These are phyloP conservation scores for Adenanthera pavonina DNA, from an alignment of 306 rosid genomes.

Conservation along the genomic window DNA sequence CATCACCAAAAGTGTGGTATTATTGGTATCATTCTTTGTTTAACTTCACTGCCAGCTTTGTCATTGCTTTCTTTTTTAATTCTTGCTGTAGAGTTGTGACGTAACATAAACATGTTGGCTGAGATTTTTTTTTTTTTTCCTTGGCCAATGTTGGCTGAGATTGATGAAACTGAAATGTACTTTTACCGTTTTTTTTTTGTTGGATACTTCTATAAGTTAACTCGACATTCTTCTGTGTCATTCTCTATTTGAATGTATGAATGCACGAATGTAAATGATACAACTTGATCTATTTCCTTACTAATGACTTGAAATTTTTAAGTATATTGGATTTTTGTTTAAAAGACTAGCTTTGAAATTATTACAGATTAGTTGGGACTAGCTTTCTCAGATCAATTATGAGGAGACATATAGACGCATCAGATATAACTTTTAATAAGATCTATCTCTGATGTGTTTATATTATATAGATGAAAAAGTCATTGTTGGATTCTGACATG, in stretches of 20 bases:
- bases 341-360: not conserved
- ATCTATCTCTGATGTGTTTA: not conserved
- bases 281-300: too few species aligned
- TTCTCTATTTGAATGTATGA: too few species aligned
- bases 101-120: not conserved
- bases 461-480: not conserved
- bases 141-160: not conserved
- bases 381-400: too few species aligned
- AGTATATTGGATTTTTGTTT: not conserved
- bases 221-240: too few species aligned
- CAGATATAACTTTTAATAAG: not conserved
- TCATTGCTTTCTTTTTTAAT: not conserved
- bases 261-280: too few species aligned
- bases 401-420: too few species aligned
- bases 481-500: not conserved
- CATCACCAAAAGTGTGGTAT: not conserved
- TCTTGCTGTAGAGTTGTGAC: constrained; percentile 15
- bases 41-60: constrained; percentile 7
- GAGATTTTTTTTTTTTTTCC: too few species aligned
- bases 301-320: too few species aligned
- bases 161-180: constrained; percentile 5
- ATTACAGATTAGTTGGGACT: not conserved
- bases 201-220: not conserved
- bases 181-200: constrained; percentile 7
- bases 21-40: not conserved